Conservation (phyloP, 495 filamentous ascomycete species). For the Tuber aestivum region DNA sequence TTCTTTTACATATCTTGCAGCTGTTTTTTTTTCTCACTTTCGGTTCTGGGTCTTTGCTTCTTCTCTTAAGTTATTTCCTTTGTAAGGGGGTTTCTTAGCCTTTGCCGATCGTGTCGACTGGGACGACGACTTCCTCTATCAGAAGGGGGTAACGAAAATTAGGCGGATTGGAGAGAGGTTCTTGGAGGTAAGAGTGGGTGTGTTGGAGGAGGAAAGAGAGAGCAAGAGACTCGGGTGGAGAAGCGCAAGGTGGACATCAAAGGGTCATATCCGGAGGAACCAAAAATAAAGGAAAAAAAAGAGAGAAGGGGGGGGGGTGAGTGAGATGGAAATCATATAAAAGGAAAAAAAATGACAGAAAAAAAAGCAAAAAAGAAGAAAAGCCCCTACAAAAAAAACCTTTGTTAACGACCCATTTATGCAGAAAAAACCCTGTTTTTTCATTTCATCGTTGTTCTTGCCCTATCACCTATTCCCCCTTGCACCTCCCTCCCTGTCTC, state of each 20-base stretch:
- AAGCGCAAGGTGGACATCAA: neutral
- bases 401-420: constrained; percentile 2
- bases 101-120: neutral
- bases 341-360: neutral
- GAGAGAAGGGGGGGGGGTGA: too few relatives aligned
- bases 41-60: neutral
- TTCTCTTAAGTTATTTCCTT: neutral
- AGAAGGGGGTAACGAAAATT: neutral
- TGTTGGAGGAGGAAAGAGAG: neutral
- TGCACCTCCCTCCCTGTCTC: neutral
- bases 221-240: neutral
- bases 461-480: neutral
- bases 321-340: neutral
- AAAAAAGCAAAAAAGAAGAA: neutral
- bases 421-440: neutral
- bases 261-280: constrained; percentile 1
- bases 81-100: neutral
- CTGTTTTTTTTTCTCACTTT: neutral
- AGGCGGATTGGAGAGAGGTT: neutral
- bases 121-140: neutral
- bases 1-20: neutral
- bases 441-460: neutral
- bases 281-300: neutral
- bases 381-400: too few relatives aligned
- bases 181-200: neutral